A percentile compares a stretch with the other conserved stretches of the same genome.
These are phyloP conservation scores for Pterocarpus macrocarpus DNA, from an alignment of 306 rosid species.

Conservation along the genomic window DNA sequence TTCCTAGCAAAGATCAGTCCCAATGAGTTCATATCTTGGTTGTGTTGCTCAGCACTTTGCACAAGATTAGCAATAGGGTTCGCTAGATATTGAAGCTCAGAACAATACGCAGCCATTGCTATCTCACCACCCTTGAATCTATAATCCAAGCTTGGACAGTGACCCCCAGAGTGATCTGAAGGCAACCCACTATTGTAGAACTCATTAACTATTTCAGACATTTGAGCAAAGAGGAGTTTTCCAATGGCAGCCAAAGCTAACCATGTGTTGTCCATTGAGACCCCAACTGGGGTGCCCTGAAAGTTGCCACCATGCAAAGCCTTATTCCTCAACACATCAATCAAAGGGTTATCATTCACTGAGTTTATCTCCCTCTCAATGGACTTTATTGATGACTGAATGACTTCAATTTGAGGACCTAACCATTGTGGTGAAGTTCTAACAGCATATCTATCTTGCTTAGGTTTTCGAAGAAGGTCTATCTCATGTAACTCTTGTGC, in stretches of 20 bases:
- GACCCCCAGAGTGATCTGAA: slow-evolving; percentile 52
- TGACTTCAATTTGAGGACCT: slow-evolving; percentile 63
- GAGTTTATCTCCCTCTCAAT: slow-evolving; percentile 63
- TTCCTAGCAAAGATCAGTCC: slow-evolving; percentile 54
- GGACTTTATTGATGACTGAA: slow-evolving; percentile 51
- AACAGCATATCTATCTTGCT: slow-evolving; percentile 65
- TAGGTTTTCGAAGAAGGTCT: slow-evolving; percentile 43
- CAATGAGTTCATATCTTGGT: slow-evolving; percentile 55
- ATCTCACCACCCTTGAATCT: slow-evolving; percentile 53
- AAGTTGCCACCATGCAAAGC: slow-evolving; percentile 61
- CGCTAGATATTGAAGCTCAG: neutral
- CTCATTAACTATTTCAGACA: slow-evolving; percentile 58
- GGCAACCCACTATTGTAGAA: slow-evolving; percentile 58
- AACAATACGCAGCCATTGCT: slow-evolving; percentile 56
- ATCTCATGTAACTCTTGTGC: slow-evolving; percentile 48
- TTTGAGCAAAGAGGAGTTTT: slow-evolving; percentile 53
- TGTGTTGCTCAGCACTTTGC: slow-evolving; percentile 48
- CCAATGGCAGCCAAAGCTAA: slow-evolving; percentile 59
- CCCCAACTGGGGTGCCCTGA: slow-evolving; percentile 56
- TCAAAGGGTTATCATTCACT: slow-evolving; percentile 56
- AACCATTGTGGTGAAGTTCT: slow-evolving; percentile 65
- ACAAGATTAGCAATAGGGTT: slow-evolving; percentile 51
- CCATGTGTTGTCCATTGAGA: slow-evolving; percentile 61
- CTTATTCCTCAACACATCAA: slow-evolving; percentile 57
- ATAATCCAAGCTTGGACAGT: slow-evolving; percentile 52